Conservation (phyloP, 371 early-diverging fungal species). For the Apophysomyces sp. region DNA sequence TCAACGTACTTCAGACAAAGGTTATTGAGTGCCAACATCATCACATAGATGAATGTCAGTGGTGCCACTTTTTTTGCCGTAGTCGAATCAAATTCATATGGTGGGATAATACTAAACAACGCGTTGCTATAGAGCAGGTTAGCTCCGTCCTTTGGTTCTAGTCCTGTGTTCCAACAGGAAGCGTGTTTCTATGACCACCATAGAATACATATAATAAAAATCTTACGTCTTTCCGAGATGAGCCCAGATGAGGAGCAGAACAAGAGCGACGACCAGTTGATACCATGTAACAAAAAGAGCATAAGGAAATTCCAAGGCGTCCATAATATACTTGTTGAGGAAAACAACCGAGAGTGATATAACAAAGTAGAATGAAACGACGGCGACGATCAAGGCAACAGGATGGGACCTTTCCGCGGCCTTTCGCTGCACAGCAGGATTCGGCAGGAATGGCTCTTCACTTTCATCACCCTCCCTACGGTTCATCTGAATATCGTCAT, state of each 20-base stretch:
- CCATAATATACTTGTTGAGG: slow-evolving; percentile 73
- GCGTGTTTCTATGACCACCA: too few relatives aligned
- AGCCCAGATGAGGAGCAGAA: slow-evolving; percentile 59
- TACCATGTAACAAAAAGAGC: slow-evolving; percentile 72
- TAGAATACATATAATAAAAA: neutral
- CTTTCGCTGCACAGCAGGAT: slow-evolving; percentile 39
- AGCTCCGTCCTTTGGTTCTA: too few relatives aligned
- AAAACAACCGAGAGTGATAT: slow-evolving; percentile 73
- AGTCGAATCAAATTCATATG: slow-evolving; percentile 60
- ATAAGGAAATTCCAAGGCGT: slow-evolving; percentile 65
- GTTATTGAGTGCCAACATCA: slow-evolving; percentile 73
- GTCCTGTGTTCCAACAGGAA: too few relatives aligned
- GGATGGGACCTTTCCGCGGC: slow-evolving; percentile 43
- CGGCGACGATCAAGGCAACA: slow-evolving; percentile 48
- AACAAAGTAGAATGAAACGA: slow-evolving; percentile 68
- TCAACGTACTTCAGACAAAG: slow-evolving; percentile 70
- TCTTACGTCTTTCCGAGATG: slow-evolving; percentile 61
- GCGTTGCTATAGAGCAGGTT: slow-evolving; percentile 33
- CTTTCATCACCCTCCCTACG: slow-evolving; percentile 34
- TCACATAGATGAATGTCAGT: slow-evolving; percentile 68
- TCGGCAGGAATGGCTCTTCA: slow-evolving; percentile 56
- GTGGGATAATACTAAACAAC: slow-evolving; percentile 67
- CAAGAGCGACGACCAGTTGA: slow-evolving; percentile 67
- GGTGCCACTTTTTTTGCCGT: slow-evolving; percentile 65
- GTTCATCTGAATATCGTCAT: slow-evolving; percentile 39